Base-by-base conservation (phyloP, 805 yeast species). In the Wickerhamomyces chambardii region DNA sequence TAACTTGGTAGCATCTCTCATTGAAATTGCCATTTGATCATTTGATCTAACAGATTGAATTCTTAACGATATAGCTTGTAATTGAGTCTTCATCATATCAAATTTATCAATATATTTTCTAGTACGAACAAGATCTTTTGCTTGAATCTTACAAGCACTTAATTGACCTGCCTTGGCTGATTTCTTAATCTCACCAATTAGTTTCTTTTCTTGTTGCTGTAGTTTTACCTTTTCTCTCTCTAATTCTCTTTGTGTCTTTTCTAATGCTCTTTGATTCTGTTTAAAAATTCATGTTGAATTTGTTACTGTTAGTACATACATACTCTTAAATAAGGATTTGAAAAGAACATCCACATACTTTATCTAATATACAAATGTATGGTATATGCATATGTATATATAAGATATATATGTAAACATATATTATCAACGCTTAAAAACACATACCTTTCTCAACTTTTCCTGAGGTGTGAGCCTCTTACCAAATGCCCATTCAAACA, bases 401-500 rank as follows among this genome's bases (percentile, higher is more conserved):
- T n/a, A n/a, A n/a, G n/a, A n/a, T n/a, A n/a, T n/a, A n/a, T n/a
- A n/a, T n/a, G n/a, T n/a, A n/a, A n/a, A n/a, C n/a, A n/a, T n/a
- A n/a, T n/a, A n/a, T n/a, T n/a, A n/a, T n/a, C n/a, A n/a, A n/a
- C n/a, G n/a, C n/a, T n/a, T n/a, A n/a, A n/a, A n/a, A n/a, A n/a
- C n/a, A 51, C 67, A 36, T 50, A 66, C 72, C 50, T 78, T 90
- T 43, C 97, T 77, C 55, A 92, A 73, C 56, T 87, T 73, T 61
- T 92, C 98, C 55, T 89, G 97, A 10, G 98, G 97, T 32, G 97
- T 86, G 43, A 83, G 63, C 54, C 81, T 75, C 68, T 86, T 84
- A 9, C 98, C 98, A 62, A 92, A 92, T 19, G 84, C 86, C 97
- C 97, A 92, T 51, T 89, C 95, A 45, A 92, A 73, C 48, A 81